A percentile compares a stretch with the other conserved stretches of the same genome.
These are phyloP conservation scores for Nicotiana attenuata DNA, from an alignment of 257 asterid genomes.

Conservation along the genomic window DNA sequence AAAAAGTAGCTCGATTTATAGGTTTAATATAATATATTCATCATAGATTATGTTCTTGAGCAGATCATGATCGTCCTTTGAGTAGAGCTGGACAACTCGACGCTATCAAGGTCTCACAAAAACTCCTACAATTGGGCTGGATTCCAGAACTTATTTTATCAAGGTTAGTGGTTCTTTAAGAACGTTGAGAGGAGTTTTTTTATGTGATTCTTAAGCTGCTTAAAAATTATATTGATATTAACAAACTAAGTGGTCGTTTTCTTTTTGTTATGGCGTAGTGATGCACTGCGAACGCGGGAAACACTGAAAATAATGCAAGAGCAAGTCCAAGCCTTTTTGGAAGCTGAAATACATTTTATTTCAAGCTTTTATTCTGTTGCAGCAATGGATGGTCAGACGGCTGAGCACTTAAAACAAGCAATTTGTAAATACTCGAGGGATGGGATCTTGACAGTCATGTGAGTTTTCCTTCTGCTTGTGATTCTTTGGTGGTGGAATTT, in stretches of 20 bases:
- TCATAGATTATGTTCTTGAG: neutral
- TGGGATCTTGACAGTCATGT: conserved; percentile 79
- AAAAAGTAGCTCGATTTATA: neutral
- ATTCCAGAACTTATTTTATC: conserved; percentile 78
- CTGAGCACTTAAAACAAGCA: conserved; percentile 70
- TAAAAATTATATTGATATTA: neutral
- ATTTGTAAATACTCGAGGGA: conserved; percentile 61
- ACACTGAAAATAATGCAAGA: conserved; percentile 86
- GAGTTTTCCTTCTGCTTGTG: conserved; percentile 34
- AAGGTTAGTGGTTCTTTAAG: conserved; percentile 39
- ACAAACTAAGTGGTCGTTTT: conserved; percentile 5
- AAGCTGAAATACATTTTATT: conserved; percentile 74
- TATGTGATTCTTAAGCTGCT: neutral
- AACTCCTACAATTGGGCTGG: conserved; percentile 85
- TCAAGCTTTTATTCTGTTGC: conserved; percentile 94
- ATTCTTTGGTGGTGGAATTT: conserved; percentile 7
- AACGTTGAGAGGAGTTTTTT: neutral
- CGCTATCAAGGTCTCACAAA: conserved; percentile 62
- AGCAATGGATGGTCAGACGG: conserved; percentile 98
- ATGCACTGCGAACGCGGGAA: conserved; percentile 80
- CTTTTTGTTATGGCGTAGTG: conserved; percentile 43
- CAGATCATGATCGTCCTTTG: conserved; percentile 97
- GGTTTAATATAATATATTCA: neutral
- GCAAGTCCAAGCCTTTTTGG: conserved; percentile 58
- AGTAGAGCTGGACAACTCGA: conserved; percentile 73